Evolutionary conservation across 2,329 filamentous ascomycete species (phyloP).

Genomic region (Neofusicoccum ribis): DNA sequence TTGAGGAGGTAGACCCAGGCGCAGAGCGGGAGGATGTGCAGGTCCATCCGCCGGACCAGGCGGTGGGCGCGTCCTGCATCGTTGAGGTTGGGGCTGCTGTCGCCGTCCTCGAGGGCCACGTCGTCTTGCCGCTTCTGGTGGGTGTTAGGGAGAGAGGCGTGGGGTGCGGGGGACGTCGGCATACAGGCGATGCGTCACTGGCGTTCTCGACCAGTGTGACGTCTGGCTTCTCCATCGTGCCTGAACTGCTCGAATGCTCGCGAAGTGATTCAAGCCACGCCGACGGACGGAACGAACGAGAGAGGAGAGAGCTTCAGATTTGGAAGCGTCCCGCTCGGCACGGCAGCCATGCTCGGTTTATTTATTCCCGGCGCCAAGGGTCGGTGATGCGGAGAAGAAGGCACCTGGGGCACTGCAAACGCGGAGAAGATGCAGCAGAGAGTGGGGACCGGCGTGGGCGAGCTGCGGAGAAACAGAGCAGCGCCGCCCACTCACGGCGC

Average conservation of each 20-base stretch:
- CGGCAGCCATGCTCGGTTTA: neutral
- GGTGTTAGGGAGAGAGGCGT: neutral
- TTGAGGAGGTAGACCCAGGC: slow-evolving; percentile 29
- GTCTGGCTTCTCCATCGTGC: neutral
- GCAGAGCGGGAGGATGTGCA: slow-evolving; percentile 22
- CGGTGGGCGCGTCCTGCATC: slow-evolving; percentile 1
- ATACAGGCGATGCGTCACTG: neutral
- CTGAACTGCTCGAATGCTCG: too few relatives aligned
- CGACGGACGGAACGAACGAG: too few relatives aligned
- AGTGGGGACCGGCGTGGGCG: neutral
- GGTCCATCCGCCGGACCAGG: slow-evolving; percentile 20
- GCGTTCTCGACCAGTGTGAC: neutral
- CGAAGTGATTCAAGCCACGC: too few relatives aligned
- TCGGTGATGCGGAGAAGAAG: neutral
- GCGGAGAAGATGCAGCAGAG: neutral
- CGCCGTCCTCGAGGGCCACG: neutral
- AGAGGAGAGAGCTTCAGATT: too few relatives aligned
- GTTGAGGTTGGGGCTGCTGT: neutral
- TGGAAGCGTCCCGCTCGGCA: too few relatives aligned
- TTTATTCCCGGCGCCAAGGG: neutral
- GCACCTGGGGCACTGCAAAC: neutral
- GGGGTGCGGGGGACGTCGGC: neutral
- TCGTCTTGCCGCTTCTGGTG: neutral
- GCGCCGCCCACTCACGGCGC: neutral
- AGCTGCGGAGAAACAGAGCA: neutral